Conservation (phyloP, 176 grass and related monocot genomes). For the Zea luxurians region DNA sequence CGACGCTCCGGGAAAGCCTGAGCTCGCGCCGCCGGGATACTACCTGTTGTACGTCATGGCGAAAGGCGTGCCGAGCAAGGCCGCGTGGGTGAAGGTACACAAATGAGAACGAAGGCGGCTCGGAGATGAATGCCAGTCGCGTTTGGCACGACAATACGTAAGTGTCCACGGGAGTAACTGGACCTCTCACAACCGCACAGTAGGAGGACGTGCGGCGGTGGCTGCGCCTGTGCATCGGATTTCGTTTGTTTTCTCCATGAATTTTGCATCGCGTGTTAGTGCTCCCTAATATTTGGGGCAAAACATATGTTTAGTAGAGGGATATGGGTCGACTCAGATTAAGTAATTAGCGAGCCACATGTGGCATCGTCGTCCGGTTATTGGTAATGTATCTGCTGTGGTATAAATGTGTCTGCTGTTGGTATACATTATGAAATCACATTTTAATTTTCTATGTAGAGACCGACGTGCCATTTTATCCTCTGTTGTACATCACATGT, state of each 20-base stretch:
- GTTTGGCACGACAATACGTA: background rate
- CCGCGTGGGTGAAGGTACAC: constrained; percentile 64
- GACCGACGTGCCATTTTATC: no score
- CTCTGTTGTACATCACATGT: no score
- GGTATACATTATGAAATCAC: background rate
- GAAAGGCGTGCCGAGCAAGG: constrained; percentile 69
- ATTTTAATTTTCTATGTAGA: background rate
- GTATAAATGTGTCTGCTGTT: no score
- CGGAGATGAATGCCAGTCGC: background rate
- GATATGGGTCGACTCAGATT: constrained; percentile 3
- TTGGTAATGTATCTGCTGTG: background rate
- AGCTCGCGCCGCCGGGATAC: constrained; percentile 70
- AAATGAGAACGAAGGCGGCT: background rate
- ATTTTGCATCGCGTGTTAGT: constrained; percentile 12
- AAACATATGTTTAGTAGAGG: constrained; percentile 4
- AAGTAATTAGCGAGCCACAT: background rate
- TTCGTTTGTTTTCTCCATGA: constrained; percentile 9
- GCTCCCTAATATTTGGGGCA: background rate
- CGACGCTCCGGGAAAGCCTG: constrained; percentile 45
- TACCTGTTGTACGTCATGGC: constrained; percentile 63
- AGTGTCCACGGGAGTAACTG: background rate
- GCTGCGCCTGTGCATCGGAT: background rate
- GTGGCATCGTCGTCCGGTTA: background rate
- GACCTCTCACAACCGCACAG: background rate
- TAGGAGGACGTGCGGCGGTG: background rate